Evolutionary conservation across 805 yeast species (phyloP), one percentile per base, ranked within the genome.

Genomic region (Lipomyces kockii): DNA sequence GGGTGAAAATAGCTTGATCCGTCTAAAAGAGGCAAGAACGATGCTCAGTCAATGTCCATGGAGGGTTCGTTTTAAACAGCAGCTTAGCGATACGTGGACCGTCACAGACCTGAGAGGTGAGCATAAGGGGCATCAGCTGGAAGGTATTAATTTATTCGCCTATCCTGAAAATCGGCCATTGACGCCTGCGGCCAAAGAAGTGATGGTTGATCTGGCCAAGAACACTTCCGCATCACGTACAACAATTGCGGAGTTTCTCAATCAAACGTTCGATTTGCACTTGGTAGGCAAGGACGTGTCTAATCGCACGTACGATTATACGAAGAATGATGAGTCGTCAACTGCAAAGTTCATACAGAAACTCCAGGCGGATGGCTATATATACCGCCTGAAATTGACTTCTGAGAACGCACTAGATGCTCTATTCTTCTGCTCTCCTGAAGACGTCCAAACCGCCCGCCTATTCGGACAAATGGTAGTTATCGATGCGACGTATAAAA

Each of bases 401-500:
- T 14, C 25, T 0, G 54, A 11, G 14, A 11, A 11, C 27, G 7
- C 54, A 20, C 54, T 51, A 8, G 27, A 51, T 4, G 54, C 54
- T 22, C 29, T 51, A 12, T 51, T 51, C 54, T 51, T 51, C 14
- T 51, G 54, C 54, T 7, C 12, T 20, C 54, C 54, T 51, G 29
- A 51, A 11, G 54, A n/a, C 29, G 54, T 51, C 29, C 54, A 20
- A n/a, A 12, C 25, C 4, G 54, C 29, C 25, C 54, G 29, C 29
- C 54, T 51, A 25, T 51, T 22, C 29, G 54, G 54, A 20, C 54
- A 51, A 51, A 51, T 51, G 29, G 54, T 51, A 25, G 14, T 51
- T 51, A 51, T 51, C 54, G 54, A 51, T 20, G 54, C 54, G 25
- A 51, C 54, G 14, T 51, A 51, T 20, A 51, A 51, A 20, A 51